Evolutionary conservation across 495 filamentous ascomycete genomes (phyloP), one percentile per base, ranked within the genome.

Genomic region (Penicillium turbatum): DNA sequence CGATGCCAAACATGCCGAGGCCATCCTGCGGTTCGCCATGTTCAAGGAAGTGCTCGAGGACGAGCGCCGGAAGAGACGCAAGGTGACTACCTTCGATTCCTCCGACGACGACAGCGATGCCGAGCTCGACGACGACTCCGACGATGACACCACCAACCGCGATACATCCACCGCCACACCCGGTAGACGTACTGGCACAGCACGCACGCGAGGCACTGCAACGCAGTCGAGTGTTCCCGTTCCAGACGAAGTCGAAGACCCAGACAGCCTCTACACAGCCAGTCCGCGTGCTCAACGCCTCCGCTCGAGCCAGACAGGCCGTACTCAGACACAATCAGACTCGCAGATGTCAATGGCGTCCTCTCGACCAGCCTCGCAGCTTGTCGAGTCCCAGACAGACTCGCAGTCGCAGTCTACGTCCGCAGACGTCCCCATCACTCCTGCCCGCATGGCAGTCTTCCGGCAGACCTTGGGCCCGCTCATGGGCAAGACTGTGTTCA

Each of bases 41-140:
- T 99, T 97, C 81, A 99, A 99, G 69, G 93, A 99, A 73, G 85
- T 99, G 15, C 75, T 96, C 17, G 88, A 93, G 67, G 87, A 89
- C 58, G 89, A 91, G 66, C 88, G 90, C 38, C 80, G 84, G 54
- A 92, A 91, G 75, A 68, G 82, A 51, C 76, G 82, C 55, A 84
- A 82, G 64, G 70, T 78, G 7, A 74, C 69, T 19, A 72, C 53
- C 53, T 75, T 67, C 64, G 77, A 78, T 4, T 76, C 77, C 45
- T 75, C 70, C n/a, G 72, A 72, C 15, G 79, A 79, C 2, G 63
- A 68, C 30, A 66, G 64, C 27, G 67, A 70, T 6, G 48, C 57
- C 15, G 76, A 75, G 42, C 71, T 69, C 11, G 75, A 78, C 27
- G 71, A 65, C 30, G 63, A 70, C 29, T 62, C 65, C 5, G 64